Base-by-base conservation (phyloP, 768 basidiomycete species). In the Suillus variegatus region DNA sequence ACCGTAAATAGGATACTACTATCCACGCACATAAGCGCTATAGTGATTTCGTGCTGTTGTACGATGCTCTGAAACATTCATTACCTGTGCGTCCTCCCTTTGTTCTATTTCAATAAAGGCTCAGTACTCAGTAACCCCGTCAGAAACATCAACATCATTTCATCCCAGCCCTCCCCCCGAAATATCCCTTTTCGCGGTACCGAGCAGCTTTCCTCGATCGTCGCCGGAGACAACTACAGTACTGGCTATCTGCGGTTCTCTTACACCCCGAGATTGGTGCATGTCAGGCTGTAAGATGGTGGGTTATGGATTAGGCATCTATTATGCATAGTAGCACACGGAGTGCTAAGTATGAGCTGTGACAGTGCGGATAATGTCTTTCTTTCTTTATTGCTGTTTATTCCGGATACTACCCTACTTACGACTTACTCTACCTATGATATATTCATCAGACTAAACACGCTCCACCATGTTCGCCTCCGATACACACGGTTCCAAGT, bases 221-320 rank as follows among this genome's bases (percentile, higher is more conserved):
- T 14, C 81, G 90, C 13, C 80, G 89, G 9, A 81, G 84, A 43
- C 80, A 81, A 14, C 79, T 91, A 4, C 85, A 91, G 72, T 83
- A 85, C 64, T 92, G 89, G 88, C 85, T 92, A 3, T 82, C 85
- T 0, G 75, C 83, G 0, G 82, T 91, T 2, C 71, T 92, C 0
- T 77, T 92, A 1, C 90, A 92, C 68, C 90, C 90, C 5, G 90
- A 92, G 60, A 78, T 91, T 8, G 90, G 90, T 2, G 85, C 84
- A 0, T 85, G 82, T 54, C 82, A 86, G 61, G 84, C 82, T 2
- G 88, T 89, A 13, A 76, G 85, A 65, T 71, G 77, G 51, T 92
- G 90, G 90, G 84, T 91, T 43, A 85, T 86, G 78, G 75, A 82
- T 57, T 82, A 60, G 25, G 9, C 14, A 4, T 35, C 6, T 0